These are phyloP conservation scores for Rhytidiadelphus loreus DNA, from an alignment of 225 moss, liverwort and hornwort species.

Conservation along the genomic window DNA sequence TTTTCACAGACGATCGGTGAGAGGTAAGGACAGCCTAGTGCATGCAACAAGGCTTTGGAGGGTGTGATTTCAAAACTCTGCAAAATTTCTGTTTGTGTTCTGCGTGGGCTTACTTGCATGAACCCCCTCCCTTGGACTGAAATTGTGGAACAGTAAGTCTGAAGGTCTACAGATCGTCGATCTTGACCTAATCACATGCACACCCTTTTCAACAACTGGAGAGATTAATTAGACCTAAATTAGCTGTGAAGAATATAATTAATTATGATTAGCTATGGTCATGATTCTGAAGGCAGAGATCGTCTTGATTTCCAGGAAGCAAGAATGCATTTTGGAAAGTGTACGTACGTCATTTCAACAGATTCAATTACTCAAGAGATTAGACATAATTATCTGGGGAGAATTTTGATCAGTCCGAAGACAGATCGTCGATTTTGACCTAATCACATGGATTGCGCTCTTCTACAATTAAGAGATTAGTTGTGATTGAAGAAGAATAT, in stretches of 20 bases:
- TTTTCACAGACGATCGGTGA: not conserved
- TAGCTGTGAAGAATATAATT: too few species aligned
- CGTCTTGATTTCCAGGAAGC: not conserved
- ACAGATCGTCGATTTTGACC: not conserved
- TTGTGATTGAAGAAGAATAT: not conserved
- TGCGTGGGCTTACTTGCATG: not conserved
- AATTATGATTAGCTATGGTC: too few species aligned
- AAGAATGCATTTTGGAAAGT: not conserved
- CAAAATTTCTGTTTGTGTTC: not conserved
- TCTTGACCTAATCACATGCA: not conserved
- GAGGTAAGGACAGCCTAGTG: not conserved
- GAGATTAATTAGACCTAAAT: not conserved
- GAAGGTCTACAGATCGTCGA: not conserved
- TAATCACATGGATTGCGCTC: not conserved
- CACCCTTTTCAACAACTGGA: not conserved
- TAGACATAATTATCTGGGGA: not conserved
- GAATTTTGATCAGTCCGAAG: not conserved
- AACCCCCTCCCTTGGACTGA: not conserved
- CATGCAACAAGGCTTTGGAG: not conserved
- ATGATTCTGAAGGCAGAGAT: not conserved
- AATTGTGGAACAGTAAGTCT: not conserved
- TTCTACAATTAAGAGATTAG: not conserved
- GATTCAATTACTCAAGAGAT: not conserved
- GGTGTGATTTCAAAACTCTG: not conserved
- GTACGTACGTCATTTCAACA: not conserved